Percentiles rank a stretch among this genome's conserved stretches.
phyloP scores from a whole-genome alignment of 176 grass and related monocot species.

The Zizania latifolia region DNA sequence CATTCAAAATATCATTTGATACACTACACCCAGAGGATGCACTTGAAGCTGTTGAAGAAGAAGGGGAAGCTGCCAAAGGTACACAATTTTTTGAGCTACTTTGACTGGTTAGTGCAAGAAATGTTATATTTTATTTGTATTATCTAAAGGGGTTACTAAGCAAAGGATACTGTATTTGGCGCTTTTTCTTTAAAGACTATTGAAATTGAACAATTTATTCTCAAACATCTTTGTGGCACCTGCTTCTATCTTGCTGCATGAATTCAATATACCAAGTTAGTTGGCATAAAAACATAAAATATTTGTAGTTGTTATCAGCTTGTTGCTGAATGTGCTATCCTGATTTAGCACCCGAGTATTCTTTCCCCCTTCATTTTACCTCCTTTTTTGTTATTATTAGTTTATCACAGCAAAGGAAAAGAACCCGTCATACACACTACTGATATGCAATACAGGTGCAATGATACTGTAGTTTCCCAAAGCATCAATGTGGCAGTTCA shows the following conservation, averaged over 20 bases:
- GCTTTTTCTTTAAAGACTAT: neutral
- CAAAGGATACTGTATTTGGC: neutral
- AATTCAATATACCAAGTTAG: neutral
- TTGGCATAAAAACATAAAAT: neutral
- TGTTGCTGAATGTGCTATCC: neutral
- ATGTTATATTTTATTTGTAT: neutral
- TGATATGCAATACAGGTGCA: neutral
- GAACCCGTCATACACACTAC: neutral
- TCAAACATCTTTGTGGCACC: neutral
- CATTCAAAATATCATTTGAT: conserved; percentile 95
- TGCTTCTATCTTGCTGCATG: neutral
- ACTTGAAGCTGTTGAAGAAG: conserved; percentile 92
- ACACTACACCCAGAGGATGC: conserved; percentile 96
- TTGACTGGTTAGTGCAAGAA: neutral
- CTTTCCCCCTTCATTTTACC: neutral
- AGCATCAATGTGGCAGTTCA: neutral
- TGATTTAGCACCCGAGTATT: neutral
- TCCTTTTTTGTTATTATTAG: neutral
- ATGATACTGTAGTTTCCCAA: neutral
- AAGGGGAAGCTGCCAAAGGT: conserved; percentile 90
- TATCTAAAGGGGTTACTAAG: neutral
- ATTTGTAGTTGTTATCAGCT: neutral
- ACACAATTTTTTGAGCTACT: conserved; percentile 16
- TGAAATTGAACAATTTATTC: neutral
- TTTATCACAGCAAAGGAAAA: neutral